Conservation (phyloP, 306 rosid species). For the Amphicarpaea edgeworthii region DNA sequence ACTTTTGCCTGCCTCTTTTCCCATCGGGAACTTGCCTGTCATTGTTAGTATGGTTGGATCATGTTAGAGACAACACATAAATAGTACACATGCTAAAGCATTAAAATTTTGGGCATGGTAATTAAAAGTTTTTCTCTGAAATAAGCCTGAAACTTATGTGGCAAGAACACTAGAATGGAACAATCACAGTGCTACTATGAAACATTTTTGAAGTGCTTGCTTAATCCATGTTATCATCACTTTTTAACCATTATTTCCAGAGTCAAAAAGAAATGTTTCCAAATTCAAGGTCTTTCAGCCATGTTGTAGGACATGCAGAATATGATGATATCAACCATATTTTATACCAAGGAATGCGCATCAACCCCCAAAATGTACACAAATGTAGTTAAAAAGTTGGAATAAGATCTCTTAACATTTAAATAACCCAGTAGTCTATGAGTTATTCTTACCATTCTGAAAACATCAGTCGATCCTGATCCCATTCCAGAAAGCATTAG, state of each 20-base stretch:
- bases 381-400: neutral
- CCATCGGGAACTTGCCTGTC: neutral
- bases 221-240: neutral
- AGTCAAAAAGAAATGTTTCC: constrained; percentile 1
- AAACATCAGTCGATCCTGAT: constrained; percentile 73
- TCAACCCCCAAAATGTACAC: neutral
- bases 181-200: neutral
- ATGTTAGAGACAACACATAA: constrained; percentile 31
- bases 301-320: constrained; percentile 27
- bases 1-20: too few relatives aligned
- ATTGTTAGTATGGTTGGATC: constrained; percentile 23
- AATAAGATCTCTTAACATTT: constrained; percentile 16
- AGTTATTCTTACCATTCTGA: constrained; percentile 69
- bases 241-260: constrained; percentile 25
- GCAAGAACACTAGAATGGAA: neutral
- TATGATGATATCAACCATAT: constrained; percentile 17
- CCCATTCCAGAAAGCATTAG: constrained; percentile 97
- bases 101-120: neutral
- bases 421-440: neutral
- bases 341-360: neutral
- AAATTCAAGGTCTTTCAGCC: constrained; percentile 15
- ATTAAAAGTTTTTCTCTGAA: constrained; percentile 15
- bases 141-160: constrained; percentile 17
- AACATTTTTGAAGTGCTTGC: neutral
- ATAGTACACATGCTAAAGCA: constrained; percentile 26